phyloP scores from a whole-genome alignment of 2,329 filamentous ascomycete genomes.

The Ophiocordyceps polyrhachis-furcata region DNA sequence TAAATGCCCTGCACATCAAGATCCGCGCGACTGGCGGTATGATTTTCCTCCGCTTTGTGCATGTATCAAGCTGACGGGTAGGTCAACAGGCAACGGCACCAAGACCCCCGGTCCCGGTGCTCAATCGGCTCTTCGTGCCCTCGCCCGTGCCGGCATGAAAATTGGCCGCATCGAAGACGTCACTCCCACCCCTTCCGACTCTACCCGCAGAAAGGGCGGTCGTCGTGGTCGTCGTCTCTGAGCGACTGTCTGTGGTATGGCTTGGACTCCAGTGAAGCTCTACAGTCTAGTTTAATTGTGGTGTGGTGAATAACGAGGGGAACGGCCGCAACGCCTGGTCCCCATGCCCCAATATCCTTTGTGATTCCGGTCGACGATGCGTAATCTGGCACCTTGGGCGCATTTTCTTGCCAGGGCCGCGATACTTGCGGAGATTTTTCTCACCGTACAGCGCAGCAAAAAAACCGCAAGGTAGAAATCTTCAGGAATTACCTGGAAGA shows the following conservation, averaged over 20 bases:
- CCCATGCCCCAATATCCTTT: slow-evolving; percentile 35
- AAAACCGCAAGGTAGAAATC: too few species aligned
- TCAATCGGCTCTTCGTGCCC: slow-evolving; percentile 95
- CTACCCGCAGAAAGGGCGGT: slow-evolving; percentile 99
- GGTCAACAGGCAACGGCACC: slow-evolving; percentile 68
- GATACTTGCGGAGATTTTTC: too few species aligned
- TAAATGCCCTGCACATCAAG: slow-evolving; percentile 98
- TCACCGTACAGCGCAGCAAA: too few species aligned
- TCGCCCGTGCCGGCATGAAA: slow-evolving; percentile 98
- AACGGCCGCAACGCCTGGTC: slow-evolving; percentile 51
- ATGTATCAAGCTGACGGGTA: neutral
- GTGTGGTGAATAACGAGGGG: slow-evolving; percentile 54
- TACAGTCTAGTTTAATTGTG: slow-evolving; percentile 30
- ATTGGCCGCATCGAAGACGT: slow-evolving; percentile 99
- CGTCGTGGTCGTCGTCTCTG: slow-evolving; percentile 99
- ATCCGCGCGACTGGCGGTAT: slow-evolving; percentile 96
- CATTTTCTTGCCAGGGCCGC: too few species aligned
- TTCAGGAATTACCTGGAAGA: too few species aligned
- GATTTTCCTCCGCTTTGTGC: slow-evolving; percentile 11
- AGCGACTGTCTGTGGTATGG: slow-evolving; percentile 17
- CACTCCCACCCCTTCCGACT: slow-evolving; percentile 96
- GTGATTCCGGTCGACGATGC: slow-evolving; percentile 4
- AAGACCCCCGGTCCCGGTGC: slow-evolving; percentile 99
- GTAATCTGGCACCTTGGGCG: too few species aligned
- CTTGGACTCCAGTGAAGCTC: slow-evolving; percentile 18